Conservation (phyloP, 371 early-diverging fungal species). For the Mortierella sp. region DNA sequence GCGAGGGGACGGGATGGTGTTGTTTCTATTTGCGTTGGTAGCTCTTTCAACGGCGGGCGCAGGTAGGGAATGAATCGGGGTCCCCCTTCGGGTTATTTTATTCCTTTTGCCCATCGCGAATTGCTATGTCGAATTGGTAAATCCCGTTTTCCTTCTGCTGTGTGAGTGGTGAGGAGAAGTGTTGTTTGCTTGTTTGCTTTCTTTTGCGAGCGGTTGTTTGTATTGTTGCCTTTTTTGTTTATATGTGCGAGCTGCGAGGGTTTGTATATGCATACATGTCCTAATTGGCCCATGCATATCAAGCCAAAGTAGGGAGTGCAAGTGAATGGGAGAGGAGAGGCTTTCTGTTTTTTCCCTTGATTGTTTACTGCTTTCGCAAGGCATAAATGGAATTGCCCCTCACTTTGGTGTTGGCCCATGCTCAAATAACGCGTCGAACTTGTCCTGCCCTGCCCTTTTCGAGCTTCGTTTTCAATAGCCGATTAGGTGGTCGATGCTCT, state of each 20-base stretch:
- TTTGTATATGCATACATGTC: background rate
- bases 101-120: background rate
- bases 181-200: too few species aligned
- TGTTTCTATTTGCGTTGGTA: too few species aligned
- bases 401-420: slow-evolving; percentile 28
- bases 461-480: background rate
- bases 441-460: background rate
- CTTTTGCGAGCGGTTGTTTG: too few species aligned
- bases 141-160: background rate
- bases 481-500: slow-evolving; percentile 34
- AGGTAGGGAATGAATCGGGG: too few species aligned
- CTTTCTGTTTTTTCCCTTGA: background rate
- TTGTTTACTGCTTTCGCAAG: slow-evolving; percentile 1
- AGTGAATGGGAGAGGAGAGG: background rate
- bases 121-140: background rate
- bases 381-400: background rate
- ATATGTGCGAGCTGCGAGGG: background rate
- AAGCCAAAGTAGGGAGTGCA: background rate
- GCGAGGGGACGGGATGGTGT: too few species aligned
- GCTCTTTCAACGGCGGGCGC: background rate
- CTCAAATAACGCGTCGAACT: slow-evolving; percentile 3
- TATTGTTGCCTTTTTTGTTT: background rate
- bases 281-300: background rate
- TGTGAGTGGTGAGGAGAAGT: too few species aligned
- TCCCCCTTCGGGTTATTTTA: background rate